Base-by-base conservation (phyloP, 2,329 filamentous ascomycete genomes). In the Aspergillus nomiae region DNA sequence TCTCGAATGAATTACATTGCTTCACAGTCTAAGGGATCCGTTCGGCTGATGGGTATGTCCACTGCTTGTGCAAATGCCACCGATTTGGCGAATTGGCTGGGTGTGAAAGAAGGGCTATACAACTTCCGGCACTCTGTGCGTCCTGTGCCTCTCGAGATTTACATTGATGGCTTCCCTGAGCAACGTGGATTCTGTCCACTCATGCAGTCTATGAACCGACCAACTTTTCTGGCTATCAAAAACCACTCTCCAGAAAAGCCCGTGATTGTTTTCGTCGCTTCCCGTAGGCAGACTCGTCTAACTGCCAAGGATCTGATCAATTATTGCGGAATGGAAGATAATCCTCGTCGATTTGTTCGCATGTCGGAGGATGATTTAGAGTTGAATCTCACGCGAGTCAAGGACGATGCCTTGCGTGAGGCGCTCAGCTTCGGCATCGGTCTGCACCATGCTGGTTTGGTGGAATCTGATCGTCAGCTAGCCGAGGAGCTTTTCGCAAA, bases 151-250 rank as follows among this genome's bases (percentile, higher is more conserved):
- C 80, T 99, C 45, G 94, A 99, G 76, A 92, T 97, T 50, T 99
- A 92, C 78, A 99, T 99, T 69, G 95, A 99, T 75, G 96, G 95
- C 0, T 99, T 99, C 75, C 94, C 95, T 0, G 92, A 98, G 73
- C 90, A 95, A 69, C 87, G 94, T 63, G 95, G 95, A 0, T 99
- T 99, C 81, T 98, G 94, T 71, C 93, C 95, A 0, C 80, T 99
- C 68, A 99, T 99, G 95, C 94, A 98, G 79, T 96, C 93, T 0
- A 99, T 99, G 95, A 99, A 99, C 74, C 87, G 95, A 8, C 95
- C 95, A 2, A 97, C 95, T 0, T 99, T 98, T 79, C 82, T 98
- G 36, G 95, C 95, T 0, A 95, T 99, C 77, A 97, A 99, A 78
- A 92, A 90, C 12, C 96, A 99, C 78, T 97, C 94, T 48, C 95